Base-by-base conservation (phyloP, 139 green algal genomes). In the Micromonas pusilla region DNA sequence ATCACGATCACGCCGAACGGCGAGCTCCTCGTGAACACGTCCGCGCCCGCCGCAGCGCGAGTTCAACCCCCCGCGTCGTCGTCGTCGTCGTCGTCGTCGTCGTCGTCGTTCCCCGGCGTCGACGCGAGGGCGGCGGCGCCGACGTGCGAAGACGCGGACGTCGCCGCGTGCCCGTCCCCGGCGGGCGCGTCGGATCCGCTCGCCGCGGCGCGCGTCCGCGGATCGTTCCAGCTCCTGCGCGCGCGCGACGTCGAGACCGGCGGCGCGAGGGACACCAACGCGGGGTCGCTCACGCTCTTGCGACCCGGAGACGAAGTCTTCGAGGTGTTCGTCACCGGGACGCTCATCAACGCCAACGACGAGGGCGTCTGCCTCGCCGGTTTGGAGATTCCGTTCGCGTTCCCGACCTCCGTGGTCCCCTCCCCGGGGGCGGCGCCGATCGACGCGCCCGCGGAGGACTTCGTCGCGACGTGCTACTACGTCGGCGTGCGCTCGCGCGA, bases 1-100 rank as follows among this genome's bases (percentile, higher is more conserved):
- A 75, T 75, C 37, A 75, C 68, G 25, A 32, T 75, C 26, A 75
- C n/a, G n/a, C n/a, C n/a, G n/a, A n/a, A n/a, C n/a, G n/a, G n/a
- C n/a, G n/a, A n/a, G n/a, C n/a, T n/a, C n/a, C n/a, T n/a, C n/a
- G n/a, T n/a, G n/a, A n/a, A n/a, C n/a, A n/a, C n/a, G n/a, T n/a
- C n/a, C n/a, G n/a, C n/a, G n/a, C n/a, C n/a, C n/a, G n/a, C n/a
- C n/a, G n/a, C n/a, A n/a, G n/a, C n/a, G n/a, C n/a, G n/a, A n/a
- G n/a, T n/a, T n/a, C n/a, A n/a, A n/a, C n/a, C n/a, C n/a, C n/a
- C n/a, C n/a, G n/a, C n/a, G n/a, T n/a, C n/a, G n/a, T n/a, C n/a
- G n/a, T n/a, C n/a, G n/a, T n/a, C n/a, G n/a, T n/a, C n/a, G n/a
- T n/a, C n/a, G n/a, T n/a, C n/a, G n/a, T n/a, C n/a, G n/a, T n/a